Percentiles rank a stretch among this genome's conserved stretches.
These are phyloP conservation scores for Protomyces macrosporus DNA, from an alignment of 1,139 yeast species.

Conservation along the genomic window DNA sequence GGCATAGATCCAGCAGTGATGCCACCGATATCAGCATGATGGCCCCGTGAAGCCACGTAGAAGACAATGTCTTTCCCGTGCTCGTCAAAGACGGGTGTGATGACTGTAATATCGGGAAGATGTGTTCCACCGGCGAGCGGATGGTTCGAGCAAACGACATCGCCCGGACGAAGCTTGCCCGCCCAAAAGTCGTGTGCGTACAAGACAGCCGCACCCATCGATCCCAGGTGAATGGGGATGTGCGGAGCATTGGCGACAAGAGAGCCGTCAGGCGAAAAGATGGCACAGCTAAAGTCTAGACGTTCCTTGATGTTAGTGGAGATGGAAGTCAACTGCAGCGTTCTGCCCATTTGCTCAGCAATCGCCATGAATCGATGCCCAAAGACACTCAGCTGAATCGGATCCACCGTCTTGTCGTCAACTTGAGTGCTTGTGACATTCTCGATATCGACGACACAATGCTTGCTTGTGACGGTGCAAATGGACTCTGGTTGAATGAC, in stretches of 20 bases:
- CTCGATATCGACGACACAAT: conserved; percentile 48
- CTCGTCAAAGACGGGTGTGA: conserved; percentile 70
- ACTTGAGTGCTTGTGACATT: conserved; percentile 36
- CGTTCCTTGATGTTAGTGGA: conserved; percentile 72
- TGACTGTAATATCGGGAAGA: conserved; percentile 64
- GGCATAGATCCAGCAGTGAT: conserved; percentile 63
- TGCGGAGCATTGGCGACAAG: conserved; percentile 75
- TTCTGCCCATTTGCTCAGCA: conserved; percentile 76
- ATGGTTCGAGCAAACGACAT: conserved; percentile 63
- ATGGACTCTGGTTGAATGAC: conserved; percentile 64
- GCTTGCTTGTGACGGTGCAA: conserved; percentile 62
- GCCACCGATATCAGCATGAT: conserved; percentile 67
- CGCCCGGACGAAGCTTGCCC: conserved; percentile 53
- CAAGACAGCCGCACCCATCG: conserved; percentile 67
- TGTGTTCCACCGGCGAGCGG: conserved; percentile 72
- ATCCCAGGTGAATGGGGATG: conserved; percentile 72
- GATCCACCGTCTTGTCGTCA: conserved; percentile 44
- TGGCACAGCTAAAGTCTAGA: conserved; percentile 69
- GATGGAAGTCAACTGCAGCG: conserved; percentile 65
- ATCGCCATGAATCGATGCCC: conserved; percentile 74
- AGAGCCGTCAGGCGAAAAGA: conserved; percentile 62
- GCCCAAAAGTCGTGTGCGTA: conserved; percentile 59
- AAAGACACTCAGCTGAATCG: conserved; percentile 62
- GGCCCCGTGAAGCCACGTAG: conserved; percentile 62
- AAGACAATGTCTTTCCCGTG: conserved; percentile 46